A percentile compares a stretch with the other conserved stretches of the same genome.
Evolutionary conservation across 805 yeast species (phyloP).

Genomic region (Alloascoidea hylecoeti): DNA sequence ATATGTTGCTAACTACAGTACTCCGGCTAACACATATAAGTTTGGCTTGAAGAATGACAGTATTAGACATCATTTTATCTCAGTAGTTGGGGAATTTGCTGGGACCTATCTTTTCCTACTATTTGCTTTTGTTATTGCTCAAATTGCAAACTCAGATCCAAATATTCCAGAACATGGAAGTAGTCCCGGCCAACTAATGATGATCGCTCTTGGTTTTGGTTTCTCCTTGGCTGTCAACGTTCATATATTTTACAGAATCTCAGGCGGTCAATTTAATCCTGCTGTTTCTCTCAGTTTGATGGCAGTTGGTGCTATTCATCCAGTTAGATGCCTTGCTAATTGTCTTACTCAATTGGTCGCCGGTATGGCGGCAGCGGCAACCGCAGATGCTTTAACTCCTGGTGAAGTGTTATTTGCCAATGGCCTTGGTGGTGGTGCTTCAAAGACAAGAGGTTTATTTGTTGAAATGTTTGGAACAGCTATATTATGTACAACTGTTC

Average conservation of each 20-base stretch:
- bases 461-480: constrained; percentile 73
- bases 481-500: constrained; percentile 59
- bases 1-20: too few relatives aligned
- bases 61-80: constrained; percentile 46
- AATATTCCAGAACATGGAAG: constrained; percentile 24
- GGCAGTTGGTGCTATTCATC: constrained; percentile 61
- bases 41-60: too few relatives aligned
- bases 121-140: constrained; percentile 73
- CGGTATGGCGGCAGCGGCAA: constrained; percentile 89
- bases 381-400: constrained; percentile 75
- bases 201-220: constrained; percentile 82
- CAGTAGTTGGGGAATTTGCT: constrained; percentile 66
- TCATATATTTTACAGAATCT: constrained; percentile 53
- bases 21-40: too few relatives aligned
- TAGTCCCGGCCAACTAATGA: constrained; percentile 52
- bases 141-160: constrained; percentile 59
- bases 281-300: constrained; percentile 68
- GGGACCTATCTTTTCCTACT: constrained; percentile 80
- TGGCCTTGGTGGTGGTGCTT: constrained; percentile 55
- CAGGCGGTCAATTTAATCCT: constrained; percentile 87
- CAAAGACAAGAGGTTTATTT: constrained; percentile 63
- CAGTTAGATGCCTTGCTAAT: constrained; percentile 55
- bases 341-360: constrained; percentile 59
- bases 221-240: constrained; percentile 68
- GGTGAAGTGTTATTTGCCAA: constrained; percentile 63